phyloP scores from a whole-genome alignment of 805 yeast genomes.

The Spathaspora arborariae region DNA sequence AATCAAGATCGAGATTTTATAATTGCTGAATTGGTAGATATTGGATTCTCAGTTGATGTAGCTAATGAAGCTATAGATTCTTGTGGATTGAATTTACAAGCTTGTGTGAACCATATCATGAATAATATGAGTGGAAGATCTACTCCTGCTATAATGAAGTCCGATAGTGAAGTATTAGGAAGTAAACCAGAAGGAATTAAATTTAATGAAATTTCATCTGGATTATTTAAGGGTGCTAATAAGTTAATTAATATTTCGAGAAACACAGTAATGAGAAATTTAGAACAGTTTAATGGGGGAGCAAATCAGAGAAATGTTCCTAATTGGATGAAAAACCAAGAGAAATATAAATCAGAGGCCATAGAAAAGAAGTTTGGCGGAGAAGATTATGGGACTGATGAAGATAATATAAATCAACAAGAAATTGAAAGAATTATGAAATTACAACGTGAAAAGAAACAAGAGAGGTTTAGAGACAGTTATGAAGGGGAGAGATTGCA shows the following conservation, averaged over 20 bases:
- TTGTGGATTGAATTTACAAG: constrained; percentile 58
- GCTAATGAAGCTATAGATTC: constrained; percentile 57
- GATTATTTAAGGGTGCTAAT: constrained; percentile 58
- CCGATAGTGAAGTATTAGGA: constrained; percentile 3
- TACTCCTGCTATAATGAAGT: not conserved
- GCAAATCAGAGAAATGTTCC: constrained; percentile 42
- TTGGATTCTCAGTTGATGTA: constrained; percentile 67
- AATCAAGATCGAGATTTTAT: constrained; percentile 36
- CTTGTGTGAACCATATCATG: constrained; percentile 67
- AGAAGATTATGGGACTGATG: constrained; percentile 45
- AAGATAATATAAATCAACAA: constrained; percentile 42
- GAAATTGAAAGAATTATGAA: constrained; percentile 38
- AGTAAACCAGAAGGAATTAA: constrained; percentile 17
- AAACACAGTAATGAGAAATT: constrained; percentile 57
- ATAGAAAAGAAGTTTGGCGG: constrained; percentile 28
- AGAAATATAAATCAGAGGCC: constrained; percentile 41
- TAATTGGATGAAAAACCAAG: constrained; percentile 71
- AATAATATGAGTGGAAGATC: constrained; percentile 31
- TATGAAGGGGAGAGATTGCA: constrained; percentile 8
- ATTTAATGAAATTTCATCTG: constrained; percentile 53
- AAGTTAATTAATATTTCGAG: constrained; percentile 55
- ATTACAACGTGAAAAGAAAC: constrained; percentile 32
- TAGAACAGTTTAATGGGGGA: constrained; percentile 48
- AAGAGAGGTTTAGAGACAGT: constrained; percentile 28
- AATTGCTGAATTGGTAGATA: constrained; percentile 69